phyloP scores from a whole-genome alignment of 2,329 filamentous ascomycete genomes.

The Falciphora oryzae region DNA sequence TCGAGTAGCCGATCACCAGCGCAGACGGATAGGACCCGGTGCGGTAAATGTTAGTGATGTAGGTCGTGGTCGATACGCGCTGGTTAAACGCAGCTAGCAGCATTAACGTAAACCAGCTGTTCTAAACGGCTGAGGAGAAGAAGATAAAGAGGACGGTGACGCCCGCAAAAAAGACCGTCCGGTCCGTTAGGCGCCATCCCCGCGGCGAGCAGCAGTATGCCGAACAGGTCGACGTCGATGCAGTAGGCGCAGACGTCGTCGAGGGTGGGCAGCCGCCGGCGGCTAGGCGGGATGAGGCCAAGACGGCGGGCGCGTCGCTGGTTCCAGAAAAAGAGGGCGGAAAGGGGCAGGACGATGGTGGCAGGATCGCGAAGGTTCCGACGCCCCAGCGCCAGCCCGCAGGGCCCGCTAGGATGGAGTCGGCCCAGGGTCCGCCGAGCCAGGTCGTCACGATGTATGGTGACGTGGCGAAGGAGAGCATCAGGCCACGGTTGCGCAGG shows the following conservation, averaged over 20 bases:
- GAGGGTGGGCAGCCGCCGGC: conserved; percentile 18
- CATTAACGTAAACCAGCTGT: conserved; percentile 33
- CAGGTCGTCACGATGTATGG: conserved; percentile 63
- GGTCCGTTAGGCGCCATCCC: conserved; percentile 37
- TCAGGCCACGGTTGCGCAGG: conserved; percentile 59
- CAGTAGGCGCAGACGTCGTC: conserved; percentile 26
- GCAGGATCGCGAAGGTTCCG: conserved; percentile 50
- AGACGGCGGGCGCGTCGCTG: conserved; percentile 41
- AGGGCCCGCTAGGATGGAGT: conserved; percentile 42
- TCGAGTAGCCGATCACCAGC: conserved; percentile 24
- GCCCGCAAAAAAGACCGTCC: conserved; percentile 32
- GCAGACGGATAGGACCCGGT: conserved; percentile 30
- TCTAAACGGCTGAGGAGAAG: conserved; percentile 32
- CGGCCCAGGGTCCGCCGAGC: conserved; percentile 52
- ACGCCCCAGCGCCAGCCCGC: conserved; percentile 60
- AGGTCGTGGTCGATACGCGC: conserved; percentile 28
- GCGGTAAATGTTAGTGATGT: conserved; percentile 34
- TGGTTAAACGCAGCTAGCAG: conserved; percentile 33
- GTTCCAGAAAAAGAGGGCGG: conserved; percentile 35
- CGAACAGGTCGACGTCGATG: conserved; percentile 33
- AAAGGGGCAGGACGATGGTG: conserved; percentile 40
- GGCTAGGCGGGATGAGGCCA: conserved; percentile 28
- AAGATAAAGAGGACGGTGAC: conserved; percentile 32
- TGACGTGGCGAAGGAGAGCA: conserved; percentile 57
- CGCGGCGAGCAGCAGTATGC: conserved; percentile 39